These are phyloP conservation scores for Penicillium samsonianum DNA, from an alignment of 495 filamentous ascomycete genomes.

Conservation along the genomic window DNA sequence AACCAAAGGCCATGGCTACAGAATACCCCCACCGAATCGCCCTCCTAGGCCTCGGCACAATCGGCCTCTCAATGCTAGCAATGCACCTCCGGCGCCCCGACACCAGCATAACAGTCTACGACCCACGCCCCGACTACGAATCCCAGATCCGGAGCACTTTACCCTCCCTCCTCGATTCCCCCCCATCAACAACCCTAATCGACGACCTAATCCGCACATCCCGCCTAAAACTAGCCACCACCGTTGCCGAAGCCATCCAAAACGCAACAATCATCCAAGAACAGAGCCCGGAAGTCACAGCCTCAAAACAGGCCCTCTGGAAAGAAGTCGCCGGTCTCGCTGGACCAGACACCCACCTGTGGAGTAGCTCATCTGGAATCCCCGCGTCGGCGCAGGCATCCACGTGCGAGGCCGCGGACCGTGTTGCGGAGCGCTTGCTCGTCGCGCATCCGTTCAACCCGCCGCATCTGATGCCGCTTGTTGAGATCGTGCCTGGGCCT, in stretches of 20 bases:
- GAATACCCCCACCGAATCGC: slow-evolving; percentile 43
- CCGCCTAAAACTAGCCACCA: slow-evolving; percentile 38
- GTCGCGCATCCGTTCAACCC: slow-evolving; percentile 66
- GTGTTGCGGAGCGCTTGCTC: slow-evolving; percentile 47
- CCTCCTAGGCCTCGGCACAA: slow-evolving; percentile 58
- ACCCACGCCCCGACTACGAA: slow-evolving; percentile 53
- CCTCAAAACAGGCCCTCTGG: slow-evolving; percentile 57
- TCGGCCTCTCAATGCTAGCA: slow-evolving; percentile 61
- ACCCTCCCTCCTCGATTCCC: slow-evolving; percentile 30
- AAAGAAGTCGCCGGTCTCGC: slow-evolving; percentile 44
- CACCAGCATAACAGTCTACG: slow-evolving; percentile 50
- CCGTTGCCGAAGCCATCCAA: slow-evolving; percentile 43
- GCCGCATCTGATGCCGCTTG: slow-evolving; percentile 62
- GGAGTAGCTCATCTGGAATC: slow-evolving; percentile 60
- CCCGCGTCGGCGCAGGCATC: slow-evolving; percentile 48
- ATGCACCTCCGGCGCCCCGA: slow-evolving; percentile 51
- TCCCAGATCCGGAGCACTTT: slow-evolving; percentile 45
- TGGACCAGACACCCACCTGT: slow-evolving; percentile 45
- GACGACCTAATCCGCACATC: slow-evolving; percentile 26
- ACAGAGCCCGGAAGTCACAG: slow-evolving; percentile 54
- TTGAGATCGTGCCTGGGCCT: slow-evolving; percentile 58
- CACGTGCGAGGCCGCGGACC: slow-evolving; percentile 27
- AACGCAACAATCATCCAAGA: slow-evolving; percentile 57
- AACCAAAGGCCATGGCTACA: slow-evolving; percentile 18
- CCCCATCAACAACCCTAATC: slow-evolving; percentile 6